These are phyloP conservation scores for Scutellaria baicalensis DNA, from an alignment of 257 asterid genomes.

Conservation along the genomic window DNA sequence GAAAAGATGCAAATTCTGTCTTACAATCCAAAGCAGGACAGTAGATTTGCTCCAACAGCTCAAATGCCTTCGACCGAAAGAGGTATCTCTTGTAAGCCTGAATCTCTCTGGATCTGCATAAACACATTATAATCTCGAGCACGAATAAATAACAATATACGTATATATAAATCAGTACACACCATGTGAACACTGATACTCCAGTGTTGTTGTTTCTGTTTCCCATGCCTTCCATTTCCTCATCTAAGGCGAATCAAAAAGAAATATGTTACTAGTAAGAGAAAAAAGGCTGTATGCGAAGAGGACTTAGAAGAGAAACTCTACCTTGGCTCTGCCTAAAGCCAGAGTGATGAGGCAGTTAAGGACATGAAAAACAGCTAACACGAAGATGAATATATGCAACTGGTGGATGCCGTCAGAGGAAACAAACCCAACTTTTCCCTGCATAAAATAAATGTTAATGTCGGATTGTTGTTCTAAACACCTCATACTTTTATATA, in stretches of 20 bases:
- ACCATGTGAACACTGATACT: slow-evolving; percentile 52
- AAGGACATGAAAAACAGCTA: slow-evolving; percentile 49
- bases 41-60: slow-evolving; percentile 49
- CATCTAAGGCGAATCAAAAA: slow-evolving; percentile 31
- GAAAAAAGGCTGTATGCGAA: neutral
- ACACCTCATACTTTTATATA: no score
- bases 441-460: slow-evolving; percentile 26
- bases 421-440: slow-evolving; percentile 50
- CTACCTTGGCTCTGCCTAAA: slow-evolving; percentile 48
- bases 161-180: neutral
- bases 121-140: neutral
- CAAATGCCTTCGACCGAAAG: slow-evolving; percentile 55
- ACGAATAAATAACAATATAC: neutral
- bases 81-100: slow-evolving; percentile 53
- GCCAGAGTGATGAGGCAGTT: slow-evolving; percentile 41
- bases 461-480: neutral
- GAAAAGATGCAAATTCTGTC: neutral
- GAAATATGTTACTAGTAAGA: neutral
- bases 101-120: slow-evolving; percentile 52
- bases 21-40: slow-evolving; percentile 42
- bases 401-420: slow-evolving; percentile 48
- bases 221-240: slow-evolving; percentile 72
- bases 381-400: slow-evolving; percentile 59
- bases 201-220: slow-evolving; percentile 49
- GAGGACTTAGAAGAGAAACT: neutral